Conservation (phyloP, 1,139 yeast genomes). For the Casaregolazyma lundiana region DNA sequence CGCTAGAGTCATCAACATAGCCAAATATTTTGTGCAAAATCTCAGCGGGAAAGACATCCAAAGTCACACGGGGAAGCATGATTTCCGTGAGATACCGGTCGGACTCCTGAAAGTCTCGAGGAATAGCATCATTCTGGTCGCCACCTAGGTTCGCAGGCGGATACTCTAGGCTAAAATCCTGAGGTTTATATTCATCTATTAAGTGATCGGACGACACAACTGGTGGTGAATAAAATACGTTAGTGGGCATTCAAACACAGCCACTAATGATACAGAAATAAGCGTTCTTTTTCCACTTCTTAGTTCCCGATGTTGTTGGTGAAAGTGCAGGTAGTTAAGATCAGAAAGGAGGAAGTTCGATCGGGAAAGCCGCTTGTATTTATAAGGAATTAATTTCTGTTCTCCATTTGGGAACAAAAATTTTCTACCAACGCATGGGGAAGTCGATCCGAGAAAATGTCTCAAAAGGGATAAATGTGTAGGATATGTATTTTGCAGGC, state of each 20-base stretch:
- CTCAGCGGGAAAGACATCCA: conserved; percentile 7
- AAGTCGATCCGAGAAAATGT: not conserved
- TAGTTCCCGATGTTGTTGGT: too few species aligned
- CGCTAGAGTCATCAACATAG: conserved; percentile 4
- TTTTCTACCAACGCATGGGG: not conserved
- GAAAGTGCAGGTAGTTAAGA: too few species aligned
- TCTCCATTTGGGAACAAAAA: not conserved
- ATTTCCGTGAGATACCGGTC: not conserved
- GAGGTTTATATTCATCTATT: conserved; percentile 1
- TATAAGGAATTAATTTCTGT: not conserved
- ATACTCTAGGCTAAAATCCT: conserved; percentile 4
- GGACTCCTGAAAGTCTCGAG: conserved; percentile 3
- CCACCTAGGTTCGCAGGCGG: not conserved
- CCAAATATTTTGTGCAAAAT: conserved; percentile 6
- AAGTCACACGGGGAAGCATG: not conserved
- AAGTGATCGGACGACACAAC: conserved; percentile 4
- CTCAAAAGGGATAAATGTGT: not conserved
- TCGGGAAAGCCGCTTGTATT: not conserved
- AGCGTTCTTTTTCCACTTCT: too few species aligned
- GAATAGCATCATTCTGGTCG: conserved; percentile 1
- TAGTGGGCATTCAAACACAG: conserved; percentile 4
- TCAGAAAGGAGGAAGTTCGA: not conserved
- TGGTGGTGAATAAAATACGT: not conserved
- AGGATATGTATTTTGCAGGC: not conserved
- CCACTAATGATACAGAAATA: not conserved